phyloP scores from a whole-genome alignment of 148 eudicot species.

The Cornus controversa region DNA sequence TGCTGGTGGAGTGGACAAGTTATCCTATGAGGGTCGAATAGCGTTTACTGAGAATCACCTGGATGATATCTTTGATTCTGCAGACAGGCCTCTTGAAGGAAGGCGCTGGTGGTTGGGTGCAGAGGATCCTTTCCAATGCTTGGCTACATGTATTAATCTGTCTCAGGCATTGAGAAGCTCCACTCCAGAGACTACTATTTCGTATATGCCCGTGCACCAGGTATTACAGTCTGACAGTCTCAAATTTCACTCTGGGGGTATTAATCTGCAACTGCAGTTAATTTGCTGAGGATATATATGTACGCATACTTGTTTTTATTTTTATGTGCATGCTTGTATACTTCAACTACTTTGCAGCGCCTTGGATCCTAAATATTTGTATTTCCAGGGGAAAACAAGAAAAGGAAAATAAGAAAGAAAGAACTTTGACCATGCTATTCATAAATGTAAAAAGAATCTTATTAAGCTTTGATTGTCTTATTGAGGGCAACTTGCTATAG shows the following conservation, averaged over 20 bases:
- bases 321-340: not conserved
- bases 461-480: not conserved
- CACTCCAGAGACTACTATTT: conserved; percentile 66
- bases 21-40: conserved; percentile 68
- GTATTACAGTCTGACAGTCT: conserved; percentile 25
- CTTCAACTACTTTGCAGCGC: not conserved
- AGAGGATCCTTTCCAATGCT: conserved; percentile 91
- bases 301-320: not conserved
- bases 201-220: conserved; percentile 87
- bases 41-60: conserved; percentile 72
- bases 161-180: conserved; percentile 81
- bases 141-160: conserved; percentile 74
- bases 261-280: not conserved
- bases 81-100: conserved; percentile 92
- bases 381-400: not conserved
- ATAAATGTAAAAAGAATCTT: not conserved
- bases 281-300: not conserved
- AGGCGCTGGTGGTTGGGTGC: conserved; percentile 89
- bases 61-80: conserved; percentile 82
- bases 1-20: conserved; percentile 87
- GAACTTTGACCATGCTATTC: not conserved
- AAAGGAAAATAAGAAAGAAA: not conserved
- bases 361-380: not conserved
- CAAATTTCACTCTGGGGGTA: not conserved
- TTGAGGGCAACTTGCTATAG: not conserved